These are phyloP conservation scores for Penicillium simplicissimum DNA, from an alignment of 495 filamentous ascomycete species.

Conservation along the genomic window DNA sequence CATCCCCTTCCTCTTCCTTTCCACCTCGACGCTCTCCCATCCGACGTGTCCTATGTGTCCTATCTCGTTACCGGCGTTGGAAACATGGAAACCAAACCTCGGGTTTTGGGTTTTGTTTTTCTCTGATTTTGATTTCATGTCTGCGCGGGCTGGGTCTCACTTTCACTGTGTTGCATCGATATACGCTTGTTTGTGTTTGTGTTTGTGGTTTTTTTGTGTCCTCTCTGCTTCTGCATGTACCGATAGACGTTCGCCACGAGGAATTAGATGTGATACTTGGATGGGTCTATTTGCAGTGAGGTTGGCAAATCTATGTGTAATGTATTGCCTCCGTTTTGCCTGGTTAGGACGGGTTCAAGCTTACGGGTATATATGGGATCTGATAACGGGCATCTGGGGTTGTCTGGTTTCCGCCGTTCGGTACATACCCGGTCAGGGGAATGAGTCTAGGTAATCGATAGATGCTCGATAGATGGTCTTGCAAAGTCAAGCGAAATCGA, in stretches of 20 bases:
- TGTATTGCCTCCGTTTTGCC: too few relatives aligned
- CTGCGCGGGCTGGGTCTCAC: conserved; percentile 16
- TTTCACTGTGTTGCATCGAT: conserved; percentile 26
- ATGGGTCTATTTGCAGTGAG: background rate
- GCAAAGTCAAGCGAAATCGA: too few relatives aligned
- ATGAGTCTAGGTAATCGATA: too few relatives aligned
- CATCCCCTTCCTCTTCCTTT: conserved; percentile 8
- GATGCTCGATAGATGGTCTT: too few relatives aligned
- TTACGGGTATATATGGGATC: too few relatives aligned
- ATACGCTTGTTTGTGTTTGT: conserved; percentile 19
- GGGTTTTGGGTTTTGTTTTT: background rate
- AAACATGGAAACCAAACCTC: conserved; percentile 25
- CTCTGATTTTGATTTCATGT: conserved; percentile 13
- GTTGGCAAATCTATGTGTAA: too few relatives aligned
- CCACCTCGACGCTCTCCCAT: conserved; percentile 21
- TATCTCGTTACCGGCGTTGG: conserved; percentile 40
- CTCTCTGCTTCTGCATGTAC: conserved; percentile 33
- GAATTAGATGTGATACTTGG: conserved; percentile 33
- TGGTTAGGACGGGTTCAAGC: too few relatives aligned
- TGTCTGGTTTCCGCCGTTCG: too few relatives aligned
- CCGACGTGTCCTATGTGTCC: conserved; percentile 25
- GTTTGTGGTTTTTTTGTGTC: conserved; percentile 16
- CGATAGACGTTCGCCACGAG: conserved; percentile 31
- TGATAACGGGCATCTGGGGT: too few relatives aligned
- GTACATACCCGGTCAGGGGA: too few relatives aligned